phyloP scores from a whole-genome alignment of 2,329 filamentous ascomycete genomes.

The Apiospora pterosperma region DNA sequence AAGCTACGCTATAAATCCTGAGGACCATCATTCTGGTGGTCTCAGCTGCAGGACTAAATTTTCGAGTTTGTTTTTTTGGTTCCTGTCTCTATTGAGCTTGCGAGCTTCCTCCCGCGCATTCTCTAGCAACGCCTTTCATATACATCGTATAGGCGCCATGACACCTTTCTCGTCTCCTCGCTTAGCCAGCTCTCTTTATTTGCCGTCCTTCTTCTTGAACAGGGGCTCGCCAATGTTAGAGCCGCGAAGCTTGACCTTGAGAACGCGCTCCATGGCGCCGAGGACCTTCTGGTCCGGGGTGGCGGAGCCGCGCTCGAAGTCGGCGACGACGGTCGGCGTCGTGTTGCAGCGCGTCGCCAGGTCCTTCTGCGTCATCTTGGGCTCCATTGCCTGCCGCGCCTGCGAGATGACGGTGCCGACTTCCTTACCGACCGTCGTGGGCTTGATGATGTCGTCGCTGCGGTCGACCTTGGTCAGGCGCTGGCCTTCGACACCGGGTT shows the following conservation, averaged over 20 bases:
- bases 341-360: slow-evolving; percentile 87
- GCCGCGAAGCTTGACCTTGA: slow-evolving; percentile 86
- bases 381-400: slow-evolving; percentile 75
- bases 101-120: background rate
- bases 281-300: slow-evolving; percentile 82
- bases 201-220: slow-evolving; percentile 51
- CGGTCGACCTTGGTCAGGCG: slow-evolving; percentile 97
- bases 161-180: background rate
- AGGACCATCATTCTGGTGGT: background rate
- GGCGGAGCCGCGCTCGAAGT: slow-evolving; percentile 80
- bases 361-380: slow-evolving; percentile 94
- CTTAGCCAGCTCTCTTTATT: background rate
- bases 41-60: background rate
- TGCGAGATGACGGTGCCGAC: slow-evolving; percentile 82
- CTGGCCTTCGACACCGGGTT: slow-evolving; percentile 72
- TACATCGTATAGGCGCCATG: background rate
- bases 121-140: background rate
- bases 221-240: slow-evolving; percentile 80
- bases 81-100: background rate
- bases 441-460: slow-evolving; percentile 95
- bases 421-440: slow-evolving; percentile 79
- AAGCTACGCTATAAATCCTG: background rate
- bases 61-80: background rate
- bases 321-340: slow-evolving; percentile 72
- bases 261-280: slow-evolving; percentile 71